Conservation (phyloP, 352 stramenopile species). For the Phytophthora kernoviae region DNA sequence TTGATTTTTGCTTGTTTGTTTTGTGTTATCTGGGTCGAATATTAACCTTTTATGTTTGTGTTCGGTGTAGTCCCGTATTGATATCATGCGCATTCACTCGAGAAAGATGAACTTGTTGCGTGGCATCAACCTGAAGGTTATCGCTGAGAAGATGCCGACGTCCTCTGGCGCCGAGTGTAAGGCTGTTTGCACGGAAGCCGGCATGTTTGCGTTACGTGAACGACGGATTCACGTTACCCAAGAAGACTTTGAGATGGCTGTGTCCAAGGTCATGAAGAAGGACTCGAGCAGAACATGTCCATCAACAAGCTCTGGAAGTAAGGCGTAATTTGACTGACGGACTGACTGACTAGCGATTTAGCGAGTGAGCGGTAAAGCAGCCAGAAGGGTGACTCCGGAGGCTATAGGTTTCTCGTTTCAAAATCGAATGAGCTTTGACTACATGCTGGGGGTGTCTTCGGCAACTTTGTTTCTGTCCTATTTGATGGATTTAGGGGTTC, state of each 20-base stretch:
- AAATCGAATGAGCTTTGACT: conserved; percentile 39
- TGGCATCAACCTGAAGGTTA: conserved; percentile 98
- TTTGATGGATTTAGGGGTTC: conserved; percentile 44
- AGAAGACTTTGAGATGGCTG: conserved; percentile 99
- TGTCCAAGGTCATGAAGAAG: conserved; percentile 99
- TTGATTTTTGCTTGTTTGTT: background rate
- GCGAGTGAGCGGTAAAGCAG: conserved; percentile 12
- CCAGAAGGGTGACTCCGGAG: background rate
- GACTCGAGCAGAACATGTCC: conserved; percentile 97
- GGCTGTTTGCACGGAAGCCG: conserved; percentile 98
- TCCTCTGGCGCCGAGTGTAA: conserved; percentile 99
- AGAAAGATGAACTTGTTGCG: conserved; percentile 99
- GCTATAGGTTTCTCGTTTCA: conserved; percentile 11
- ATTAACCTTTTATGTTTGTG: conserved; percentile 22
- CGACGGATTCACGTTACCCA: conserved; percentile 99
- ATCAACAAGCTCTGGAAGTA: conserved; percentile 99
- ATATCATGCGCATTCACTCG: conserved; percentile 99
- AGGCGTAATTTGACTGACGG: conserved; percentile 9
- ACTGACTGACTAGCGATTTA: conserved; percentile 12
- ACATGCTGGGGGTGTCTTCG: conserved; percentile 11
- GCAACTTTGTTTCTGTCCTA: conserved; percentile 17
- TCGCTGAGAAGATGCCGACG: conserved; percentile 99
- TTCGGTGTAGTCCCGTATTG: conserved; percentile 92
- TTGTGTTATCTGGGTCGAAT: background rate
- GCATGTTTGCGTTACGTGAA: conserved; percentile 99